phyloP scores from a whole-genome alignment of 2,329 filamentous ascomycete species.

The Pseudogymnoascus sp. region DNA sequence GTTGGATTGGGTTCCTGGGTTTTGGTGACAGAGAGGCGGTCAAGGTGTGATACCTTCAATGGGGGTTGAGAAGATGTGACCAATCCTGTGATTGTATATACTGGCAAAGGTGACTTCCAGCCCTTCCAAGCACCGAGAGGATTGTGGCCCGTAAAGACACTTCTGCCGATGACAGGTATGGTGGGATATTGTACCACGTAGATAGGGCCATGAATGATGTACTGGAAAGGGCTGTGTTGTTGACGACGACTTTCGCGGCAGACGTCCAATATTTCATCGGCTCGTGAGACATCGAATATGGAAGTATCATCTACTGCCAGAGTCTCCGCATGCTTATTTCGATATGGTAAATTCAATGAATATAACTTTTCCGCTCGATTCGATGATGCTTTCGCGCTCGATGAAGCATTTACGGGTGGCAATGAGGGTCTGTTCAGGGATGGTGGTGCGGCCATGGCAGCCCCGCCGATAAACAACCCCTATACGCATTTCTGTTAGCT shows the following conservation, averaged over 20 bases:
- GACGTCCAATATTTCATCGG: too few relatives aligned
- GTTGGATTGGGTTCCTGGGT: not conserved
- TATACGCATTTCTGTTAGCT: not conserved
- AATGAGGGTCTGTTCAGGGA: too few relatives aligned
- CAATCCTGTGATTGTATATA: not conserved
- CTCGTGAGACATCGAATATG: too few relatives aligned
- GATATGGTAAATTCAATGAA: too few relatives aligned
- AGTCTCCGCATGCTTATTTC: too few relatives aligned
- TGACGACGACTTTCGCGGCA: too few relatives aligned
- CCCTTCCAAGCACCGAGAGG: not conserved
- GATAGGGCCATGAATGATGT: not conserved
- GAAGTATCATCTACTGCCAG: too few relatives aligned
- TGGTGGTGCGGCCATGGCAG: not conserved
- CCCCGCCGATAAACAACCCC: not conserved
- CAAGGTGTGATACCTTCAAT: not conserved
- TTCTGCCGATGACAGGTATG: not conserved
- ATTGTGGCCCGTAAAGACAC: not conserved
- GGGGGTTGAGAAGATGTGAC: not conserved
- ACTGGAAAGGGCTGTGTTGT: too few relatives aligned
- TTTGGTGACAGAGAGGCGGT: not conserved
- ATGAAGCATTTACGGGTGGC: not conserved
- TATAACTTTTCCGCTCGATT: not conserved
- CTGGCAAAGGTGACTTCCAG: not conserved
- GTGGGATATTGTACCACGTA: not conserved
- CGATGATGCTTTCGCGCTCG: not conserved